Percentiles rank a stretch among this genome's conserved stretches.
phyloP scores from a whole-genome alignment of 164 flowering plant genomes.

The Cinnamomum micranthum region DNA sequence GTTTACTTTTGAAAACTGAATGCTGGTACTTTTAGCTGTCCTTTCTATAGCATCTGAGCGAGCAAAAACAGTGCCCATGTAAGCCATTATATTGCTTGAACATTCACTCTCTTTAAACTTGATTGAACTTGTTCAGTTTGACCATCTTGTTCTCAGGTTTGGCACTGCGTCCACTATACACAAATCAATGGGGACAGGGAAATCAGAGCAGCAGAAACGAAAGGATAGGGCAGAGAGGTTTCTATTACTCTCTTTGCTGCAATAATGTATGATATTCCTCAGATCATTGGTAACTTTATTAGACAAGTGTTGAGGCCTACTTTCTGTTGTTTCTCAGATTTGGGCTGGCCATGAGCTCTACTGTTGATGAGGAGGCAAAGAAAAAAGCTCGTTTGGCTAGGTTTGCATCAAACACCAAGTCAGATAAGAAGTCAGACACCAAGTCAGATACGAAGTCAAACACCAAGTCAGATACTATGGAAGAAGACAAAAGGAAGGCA shows the following conservation, averaged over 20 bases:
- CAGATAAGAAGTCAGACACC: constrained; percentile 33
- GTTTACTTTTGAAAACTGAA: too few species aligned
- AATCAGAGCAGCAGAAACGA: constrained; percentile 75
- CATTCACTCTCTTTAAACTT: too few species aligned
- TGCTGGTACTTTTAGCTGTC: too few species aligned
- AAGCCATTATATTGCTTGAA: too few species aligned
- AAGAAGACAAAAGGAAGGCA: constrained; percentile 90
- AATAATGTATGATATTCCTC: constrained; percentile 6
- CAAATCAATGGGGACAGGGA: constrained; percentile 39
- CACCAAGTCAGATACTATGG: constrained; percentile 40
- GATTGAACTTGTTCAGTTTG: background rate
- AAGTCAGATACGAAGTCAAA: constrained; percentile 31
- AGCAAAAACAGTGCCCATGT: too few species aligned
- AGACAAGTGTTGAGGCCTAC: constrained; percentile 12
- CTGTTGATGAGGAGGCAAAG: constrained; percentile 64
- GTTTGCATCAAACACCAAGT: constrained; percentile 49
- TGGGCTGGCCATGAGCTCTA: constrained; percentile 45
- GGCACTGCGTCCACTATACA: constrained; percentile 43
- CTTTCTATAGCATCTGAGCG: too few species aligned
- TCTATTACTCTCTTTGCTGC: constrained; percentile 5
- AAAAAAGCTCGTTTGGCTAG: constrained; percentile 87
- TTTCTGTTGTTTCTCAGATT: constrained; percentile 43
- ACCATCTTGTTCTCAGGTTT: constrained; percentile 43
- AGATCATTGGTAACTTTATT: constrained; percentile 7
- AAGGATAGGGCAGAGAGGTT: constrained; percentile 98